phyloP scores from a whole-genome alignment of 768 basidiomycete species.

The Exsudoporus frostii region DNA sequence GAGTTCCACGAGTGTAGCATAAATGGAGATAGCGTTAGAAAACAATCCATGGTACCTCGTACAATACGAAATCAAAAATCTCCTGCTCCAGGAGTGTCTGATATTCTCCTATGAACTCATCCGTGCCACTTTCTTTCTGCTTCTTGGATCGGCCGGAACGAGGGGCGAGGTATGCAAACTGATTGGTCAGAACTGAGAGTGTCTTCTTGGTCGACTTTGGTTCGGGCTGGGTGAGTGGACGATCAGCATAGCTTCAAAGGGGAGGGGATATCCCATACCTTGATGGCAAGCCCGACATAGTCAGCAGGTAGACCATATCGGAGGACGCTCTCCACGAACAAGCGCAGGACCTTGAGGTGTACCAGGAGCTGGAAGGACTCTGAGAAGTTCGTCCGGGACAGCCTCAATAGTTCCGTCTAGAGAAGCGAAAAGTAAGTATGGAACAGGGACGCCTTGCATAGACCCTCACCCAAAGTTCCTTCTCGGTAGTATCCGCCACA shows the following conservation, averaged over 20 bases:
- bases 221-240: slow-evolving; percentile 61
- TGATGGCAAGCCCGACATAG: slow-evolving; percentile 78
- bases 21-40: slow-evolving; percentile 37
- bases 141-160: slow-evolving; percentile 51
- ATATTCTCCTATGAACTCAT: slow-evolving; percentile 88
- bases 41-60: slow-evolving; percentile 89
- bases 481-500: slow-evolving; percentile 80
- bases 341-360: slow-evolving; percentile 85
- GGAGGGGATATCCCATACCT: slow-evolving; percentile 43
- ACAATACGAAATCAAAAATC: slow-evolving; percentile 91
- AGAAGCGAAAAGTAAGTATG: background rate
- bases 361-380: slow-evolving; percentile 94
- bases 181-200: slow-evolving; percentile 64
- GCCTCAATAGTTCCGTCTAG: slow-evolving; percentile 86
- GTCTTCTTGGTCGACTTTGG: slow-evolving; percentile 79
- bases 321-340: slow-evolving; percentile 94
- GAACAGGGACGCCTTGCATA: background rate
- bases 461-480: slow-evolving; percentile 89
- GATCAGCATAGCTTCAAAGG: background rate
- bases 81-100: slow-evolving; percentile 93
- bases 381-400: slow-evolving; percentile 94
- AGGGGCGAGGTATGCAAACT: slow-evolving; percentile 81
- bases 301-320: slow-evolving; percentile 94
- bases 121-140: slow-evolving; percentile 36
- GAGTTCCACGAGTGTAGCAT: background rate